A percentile compares a stretch with the other conserved stretches of the same genome.
Conservation (phyloP, 2,329 filamentous ascomycete genomes). For the Ophiocordyceps sinensis region DNA sequence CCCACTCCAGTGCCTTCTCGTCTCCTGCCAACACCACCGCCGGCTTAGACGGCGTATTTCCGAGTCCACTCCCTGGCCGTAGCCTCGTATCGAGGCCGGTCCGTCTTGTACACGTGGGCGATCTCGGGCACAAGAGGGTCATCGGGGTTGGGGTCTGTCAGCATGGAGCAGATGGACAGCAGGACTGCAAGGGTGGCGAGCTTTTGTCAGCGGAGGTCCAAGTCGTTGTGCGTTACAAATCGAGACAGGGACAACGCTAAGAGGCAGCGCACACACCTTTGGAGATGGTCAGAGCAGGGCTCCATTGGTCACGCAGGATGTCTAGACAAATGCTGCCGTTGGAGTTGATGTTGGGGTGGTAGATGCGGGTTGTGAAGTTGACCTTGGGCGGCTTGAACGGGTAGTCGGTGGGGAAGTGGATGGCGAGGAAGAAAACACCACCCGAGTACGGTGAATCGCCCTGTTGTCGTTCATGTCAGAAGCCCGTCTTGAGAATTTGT, state of each 20-base stretch:
- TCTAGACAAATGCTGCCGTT: slow-evolving; percentile 99
- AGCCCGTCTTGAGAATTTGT: background rate
- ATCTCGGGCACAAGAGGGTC: slow-evolving; percentile 98
- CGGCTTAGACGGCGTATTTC: slow-evolving; percentile 81
- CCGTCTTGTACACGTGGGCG: slow-evolving; percentile 99
- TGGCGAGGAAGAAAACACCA: slow-evolving; percentile 96
- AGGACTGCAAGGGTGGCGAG: slow-evolving; percentile 46
- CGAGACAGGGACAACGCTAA: background rate
- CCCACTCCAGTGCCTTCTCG: slow-evolving; percentile 12
- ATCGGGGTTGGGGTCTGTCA: slow-evolving; percentile 98
- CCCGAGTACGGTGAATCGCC: slow-evolving; percentile 94
- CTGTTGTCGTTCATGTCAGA: slow-evolving; percentile 32
- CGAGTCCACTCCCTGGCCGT: slow-evolving; percentile 97
- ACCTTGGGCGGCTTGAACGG: slow-evolving; percentile 99
- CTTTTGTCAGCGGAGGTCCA: background rate
- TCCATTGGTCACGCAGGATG: slow-evolving; percentile 98
- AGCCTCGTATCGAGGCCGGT: slow-evolving; percentile 87
- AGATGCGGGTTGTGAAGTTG: slow-evolving; percentile 99
- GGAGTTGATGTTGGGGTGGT: slow-evolving; percentile 99
- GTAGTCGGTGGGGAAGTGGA: slow-evolving; percentile 99
- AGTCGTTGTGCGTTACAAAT: background rate
- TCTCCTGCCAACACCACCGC: slow-evolving; percentile 6
- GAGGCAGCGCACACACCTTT: slow-evolving; percentile 51
- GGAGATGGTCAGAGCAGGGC: slow-evolving; percentile 91
- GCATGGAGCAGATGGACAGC: slow-evolving; percentile 98